Evolutionary conservation across 2,329 filamentous ascomycete genomes (phyloP), one percentile per base, ranked within the genome.

Genomic region (Apiospora sp.): DNA sequence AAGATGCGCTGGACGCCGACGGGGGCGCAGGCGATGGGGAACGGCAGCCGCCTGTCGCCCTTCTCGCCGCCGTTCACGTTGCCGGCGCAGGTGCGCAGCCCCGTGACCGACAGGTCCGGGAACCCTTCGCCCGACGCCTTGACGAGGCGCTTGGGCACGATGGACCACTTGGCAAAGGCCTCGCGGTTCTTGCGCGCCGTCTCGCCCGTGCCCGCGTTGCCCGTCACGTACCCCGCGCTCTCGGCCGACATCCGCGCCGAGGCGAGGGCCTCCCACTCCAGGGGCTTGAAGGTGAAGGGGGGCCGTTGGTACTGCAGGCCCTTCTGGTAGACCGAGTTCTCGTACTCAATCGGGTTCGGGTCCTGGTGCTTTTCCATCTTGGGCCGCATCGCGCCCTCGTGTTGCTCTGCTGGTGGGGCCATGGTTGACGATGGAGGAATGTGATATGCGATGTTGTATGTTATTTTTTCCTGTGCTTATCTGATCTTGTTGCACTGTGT

Each of bases 1-100:
- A 78, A 76, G 54, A 79, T 79, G 69, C 75, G 75, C 72, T 79
- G 76, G 44, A 79, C 77, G 49, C 78, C 77, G 58, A 79, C 73
- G 2, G 78, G 78, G 19, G 78, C 78, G 67, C 74, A 75, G 13
- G 77, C 77, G 13, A 79, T 76, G 22, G 78, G 78, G 41, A 71
- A 78, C 2, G 74, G 73, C 12, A 77, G n/a, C 14, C 72, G 69
- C 61, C 7, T 64, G 30, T 61, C 54, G 30, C 54, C 30, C 54
- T 61, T 19, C 16, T 64, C 30, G 19, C 34, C 34, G 30, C 58
- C 58, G 8, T 34, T 12, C n/a, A 51, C 22, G 30, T 14, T n/a
- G 30, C 58, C 58, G 6, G 58, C 30, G 22, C 58, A 64, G 10
- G 68, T 67, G 0, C 76, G 77, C 16, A 79, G 67, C 2, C 77